Base-by-base conservation (phyloP, 305 asterid genomes). In the Rubia balearica region DNA sequence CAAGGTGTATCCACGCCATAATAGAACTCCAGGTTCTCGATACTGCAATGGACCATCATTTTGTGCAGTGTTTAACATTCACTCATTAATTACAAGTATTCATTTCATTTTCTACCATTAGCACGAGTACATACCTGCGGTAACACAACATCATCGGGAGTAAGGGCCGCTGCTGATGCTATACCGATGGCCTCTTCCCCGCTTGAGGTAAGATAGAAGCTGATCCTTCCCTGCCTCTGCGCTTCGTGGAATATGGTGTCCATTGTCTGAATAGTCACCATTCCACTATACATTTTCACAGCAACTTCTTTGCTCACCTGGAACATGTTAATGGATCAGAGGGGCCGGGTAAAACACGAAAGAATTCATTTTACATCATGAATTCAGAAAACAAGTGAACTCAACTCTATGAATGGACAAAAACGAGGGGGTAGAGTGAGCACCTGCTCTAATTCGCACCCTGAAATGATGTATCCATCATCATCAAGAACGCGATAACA, bases 81-180 rank as follows among this genome's bases (percentile, higher is more conserved):
- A 33, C 8, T 68, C 61, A 7, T 11, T 12, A 67, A 11, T 67
- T 7, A 57, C 38, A 61, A 12, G 3, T 12, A 4, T 59, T 21
- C 5, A 8, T 59, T 22, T 41, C 27, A 30, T 43, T 40, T 6
- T 22, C 30, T 66, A 19, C 19, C 51, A 61, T 27, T 12, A 68
- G 56, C 64, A 55, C 33, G 63, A 43, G 42, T 14, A 38, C 49
- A 61, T 22, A 87, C 98, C 96, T 92, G 98, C 5, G 98, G 93
- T 27, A 94, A 73, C 41, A 94, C 68, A 68, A 91, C 43, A 60
- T 94, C 96, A n/a, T 94, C 90, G 0, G 82, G 73, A 1, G 86
- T 9, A 55, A 94, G 93, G 19, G 98, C 99, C 66, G 99, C 99
- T 27, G 99, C 99, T 0, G 99, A 87, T 72, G 90, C 99, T 67